Evolutionary conservation across 208 protist genomes (phyloP).

Genomic region (Wallacemonas sp.): DNA sequence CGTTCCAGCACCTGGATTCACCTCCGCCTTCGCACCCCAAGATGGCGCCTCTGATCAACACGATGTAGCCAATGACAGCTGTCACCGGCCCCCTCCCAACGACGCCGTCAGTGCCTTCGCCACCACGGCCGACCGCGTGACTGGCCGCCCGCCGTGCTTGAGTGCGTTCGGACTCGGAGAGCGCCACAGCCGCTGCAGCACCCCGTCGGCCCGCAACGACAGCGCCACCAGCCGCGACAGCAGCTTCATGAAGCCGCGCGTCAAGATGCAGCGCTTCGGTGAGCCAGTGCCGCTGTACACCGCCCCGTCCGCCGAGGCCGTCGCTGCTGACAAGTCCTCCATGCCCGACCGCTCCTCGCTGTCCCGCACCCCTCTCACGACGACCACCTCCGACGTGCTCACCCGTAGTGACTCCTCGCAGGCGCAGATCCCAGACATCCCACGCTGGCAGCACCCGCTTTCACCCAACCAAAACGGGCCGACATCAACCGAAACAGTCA

Average conservation of each 20-base stretch:
- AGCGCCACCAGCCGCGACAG: slow-evolving; percentile 6
- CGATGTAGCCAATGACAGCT: neutral
- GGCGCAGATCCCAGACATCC: neutral
- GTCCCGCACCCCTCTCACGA: slow-evolving; percentile 9
- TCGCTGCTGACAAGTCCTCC: neutral
- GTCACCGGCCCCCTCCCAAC: neutral
- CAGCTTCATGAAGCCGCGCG: slow-evolving; percentile 8
- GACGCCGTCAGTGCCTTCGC: neutral
- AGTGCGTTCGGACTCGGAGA: slow-evolving; percentile 6
- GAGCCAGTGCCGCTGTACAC: neutral
- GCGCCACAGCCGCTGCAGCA: slow-evolving; percentile 15
- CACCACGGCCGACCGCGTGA: neutral
- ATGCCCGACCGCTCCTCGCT: neutral
- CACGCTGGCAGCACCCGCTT: neutral
- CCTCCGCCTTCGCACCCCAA: neutral
- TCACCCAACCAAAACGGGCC: neutral
- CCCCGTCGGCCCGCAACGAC: neutral
- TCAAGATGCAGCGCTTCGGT: slow-evolving; percentile 5
- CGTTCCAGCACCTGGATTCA: neutral
- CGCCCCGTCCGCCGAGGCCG: neutral
- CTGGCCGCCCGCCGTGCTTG: neutral
- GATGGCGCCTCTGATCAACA: neutral
- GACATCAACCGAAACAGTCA: no score
- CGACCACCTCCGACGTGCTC: slow-evolving; percentile 5
- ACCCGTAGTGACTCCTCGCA: slow-evolving; percentile 12